These are phyloP conservation scores for Nannizziopsis barbatae DNA, from an alignment of 2,329 filamentous ascomycete genomes.

Conservation along the genomic window DNA sequence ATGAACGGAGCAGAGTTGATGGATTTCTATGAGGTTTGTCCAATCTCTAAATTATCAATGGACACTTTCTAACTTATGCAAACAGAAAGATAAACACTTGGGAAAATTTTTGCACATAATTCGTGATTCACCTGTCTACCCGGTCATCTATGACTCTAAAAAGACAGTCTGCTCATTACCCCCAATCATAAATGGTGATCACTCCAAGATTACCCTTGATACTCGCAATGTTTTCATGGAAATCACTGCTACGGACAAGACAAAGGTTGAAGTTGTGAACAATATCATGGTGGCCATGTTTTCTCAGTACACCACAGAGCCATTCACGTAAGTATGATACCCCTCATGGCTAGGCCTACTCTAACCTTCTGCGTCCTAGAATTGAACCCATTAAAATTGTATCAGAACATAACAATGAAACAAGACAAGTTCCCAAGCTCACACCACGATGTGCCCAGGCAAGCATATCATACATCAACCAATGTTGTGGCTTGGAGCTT, in stretches of 20 bases:
- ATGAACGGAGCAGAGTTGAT: constrained; percentile 85
- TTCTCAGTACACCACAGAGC: constrained; percentile 75
- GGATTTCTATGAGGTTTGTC: constrained; percentile 65
- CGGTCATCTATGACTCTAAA: constrained; percentile 87
- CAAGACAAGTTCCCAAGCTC: constrained; percentile 69
- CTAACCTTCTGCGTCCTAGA: constrained; percentile 19
- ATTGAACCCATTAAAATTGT: constrained; percentile 88
- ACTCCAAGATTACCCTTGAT: constrained; percentile 86
- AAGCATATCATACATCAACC: constrained; percentile 87
- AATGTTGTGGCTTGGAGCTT: constrained; percentile 72
- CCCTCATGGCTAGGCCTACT: neutral
- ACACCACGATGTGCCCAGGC: constrained; percentile 65
- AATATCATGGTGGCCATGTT: constrained; percentile 98
- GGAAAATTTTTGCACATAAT: constrained; percentile 90
- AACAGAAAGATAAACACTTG: constrained; percentile 71
- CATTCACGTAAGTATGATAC: constrained; percentile 53
- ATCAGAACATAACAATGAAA: constrained; percentile 79
- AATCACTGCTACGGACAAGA: constrained; percentile 88
- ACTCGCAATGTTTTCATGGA: constrained; percentile 95
- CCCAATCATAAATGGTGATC: constrained; percentile 94
- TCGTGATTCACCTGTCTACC: constrained; percentile 83
- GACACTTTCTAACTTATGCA: constrained; percentile 12
- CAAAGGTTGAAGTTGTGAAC: constrained; percentile 90
- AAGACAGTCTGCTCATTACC: constrained; percentile 81
- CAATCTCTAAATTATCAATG: neutral